A percentile compares a stretch with the other conserved stretches of the same genome.
phyloP scores from a whole-genome alignment of 768 basidiomycete genomes.

The Mycena vitilis region DNA sequence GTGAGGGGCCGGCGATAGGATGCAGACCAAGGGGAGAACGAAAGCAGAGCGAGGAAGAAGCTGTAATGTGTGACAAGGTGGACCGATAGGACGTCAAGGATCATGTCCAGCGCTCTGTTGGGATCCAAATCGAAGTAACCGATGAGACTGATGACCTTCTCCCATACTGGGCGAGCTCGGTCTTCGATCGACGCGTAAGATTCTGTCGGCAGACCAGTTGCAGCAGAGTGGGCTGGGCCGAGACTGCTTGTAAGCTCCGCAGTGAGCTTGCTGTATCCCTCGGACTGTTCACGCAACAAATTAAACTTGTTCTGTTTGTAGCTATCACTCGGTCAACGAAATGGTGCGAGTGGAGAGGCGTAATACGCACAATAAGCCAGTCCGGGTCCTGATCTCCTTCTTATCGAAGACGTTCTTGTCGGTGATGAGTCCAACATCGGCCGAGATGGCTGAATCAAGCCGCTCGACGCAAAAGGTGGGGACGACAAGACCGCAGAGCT shows the following conservation, averaged over 20 bases:
- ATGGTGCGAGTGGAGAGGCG: background rate
- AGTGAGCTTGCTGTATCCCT: slow-evolving; percentile 95
- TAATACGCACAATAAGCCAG: slow-evolving; percentile 79
- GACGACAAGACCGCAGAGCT: slow-evolving; percentile 71
- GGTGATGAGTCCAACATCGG: slow-evolving; percentile 73
- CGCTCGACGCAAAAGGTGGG: slow-evolving; percentile 77
- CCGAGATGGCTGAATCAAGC: slow-evolving; percentile 73
- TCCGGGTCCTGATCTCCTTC: slow-evolving; percentile 85
- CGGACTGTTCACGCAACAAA: slow-evolving; percentile 94
- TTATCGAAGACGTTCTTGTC: slow-evolving; percentile 76
- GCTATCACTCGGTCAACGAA: slow-evolving; percentile 51
- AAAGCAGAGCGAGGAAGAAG: slow-evolving; percentile 90
- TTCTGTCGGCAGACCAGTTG: slow-evolving; percentile 76
- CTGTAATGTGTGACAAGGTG: slow-evolving; percentile 85
- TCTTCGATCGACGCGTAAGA: slow-evolving; percentile 66
- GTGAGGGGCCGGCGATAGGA: slow-evolving; percentile 52
- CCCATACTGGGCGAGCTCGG: slow-evolving; percentile 79
- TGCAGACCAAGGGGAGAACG: slow-evolving; percentile 89
- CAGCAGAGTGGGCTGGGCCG: slow-evolving; percentile 77
- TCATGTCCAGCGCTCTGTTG: slow-evolving; percentile 91
- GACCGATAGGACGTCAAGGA: slow-evolving; percentile 89
- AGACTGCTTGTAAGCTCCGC: slow-evolving; percentile 84
- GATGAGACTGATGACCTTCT: slow-evolving; percentile 87
- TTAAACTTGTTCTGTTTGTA: slow-evolving; percentile 99
- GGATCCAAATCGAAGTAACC: slow-evolving; percentile 98